Conservation (phyloP, 164 flowering plant species). For the Piper longum region DNA sequence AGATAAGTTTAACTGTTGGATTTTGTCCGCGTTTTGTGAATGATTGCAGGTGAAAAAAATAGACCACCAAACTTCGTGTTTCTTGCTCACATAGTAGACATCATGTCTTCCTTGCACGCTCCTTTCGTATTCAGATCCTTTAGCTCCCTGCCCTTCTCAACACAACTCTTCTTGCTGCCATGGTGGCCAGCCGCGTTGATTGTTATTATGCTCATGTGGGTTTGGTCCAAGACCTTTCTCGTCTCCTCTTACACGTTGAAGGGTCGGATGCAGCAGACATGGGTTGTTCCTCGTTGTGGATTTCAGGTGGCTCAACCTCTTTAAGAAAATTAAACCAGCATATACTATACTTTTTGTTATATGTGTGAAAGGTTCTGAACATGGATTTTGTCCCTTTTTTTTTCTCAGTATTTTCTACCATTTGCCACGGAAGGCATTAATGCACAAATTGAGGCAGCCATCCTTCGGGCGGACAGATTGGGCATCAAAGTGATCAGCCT, state of each 20-base stretch:
- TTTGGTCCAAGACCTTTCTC: slow-evolving; percentile 45
- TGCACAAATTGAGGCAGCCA: slow-evolving; percentile 69
- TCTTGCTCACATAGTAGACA: slow-evolving; percentile 71
- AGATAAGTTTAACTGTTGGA: too few species aligned
- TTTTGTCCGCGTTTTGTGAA: too few species aligned
- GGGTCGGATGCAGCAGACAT: slow-evolving; percentile 48
- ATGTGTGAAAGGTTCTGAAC: neutral
- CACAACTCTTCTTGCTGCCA: slow-evolving; percentile 36
- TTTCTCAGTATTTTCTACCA: slow-evolving; percentile 73
- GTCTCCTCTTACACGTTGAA: slow-evolving; percentile 44
- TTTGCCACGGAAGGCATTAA: slow-evolving; percentile 77
- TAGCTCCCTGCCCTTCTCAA: slow-evolving; percentile 37
- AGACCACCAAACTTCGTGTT: slow-evolving; percentile 76
- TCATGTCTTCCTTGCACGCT: slow-evolving; percentile 45
- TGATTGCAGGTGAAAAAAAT: slow-evolving; percentile 25
- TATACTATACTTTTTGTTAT: too few species aligned
- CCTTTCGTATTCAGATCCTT: slow-evolving; percentile 52
- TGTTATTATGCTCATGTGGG: slow-evolving; percentile 57
- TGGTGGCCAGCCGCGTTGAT: slow-evolving; percentile 38
- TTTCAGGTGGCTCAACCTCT: slow-evolving; percentile 46
- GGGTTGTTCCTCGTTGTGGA: slow-evolving; percentile 81
- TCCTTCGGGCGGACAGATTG: slow-evolving; percentile 57
- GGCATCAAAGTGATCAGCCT: slow-evolving; percentile 88
- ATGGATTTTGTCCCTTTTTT: neutral
- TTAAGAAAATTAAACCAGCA: too few species aligned